phyloP scores from a whole-genome alignment of 768 basidiomycete genomes.

The Amanita pseudoporphyria region DNA sequence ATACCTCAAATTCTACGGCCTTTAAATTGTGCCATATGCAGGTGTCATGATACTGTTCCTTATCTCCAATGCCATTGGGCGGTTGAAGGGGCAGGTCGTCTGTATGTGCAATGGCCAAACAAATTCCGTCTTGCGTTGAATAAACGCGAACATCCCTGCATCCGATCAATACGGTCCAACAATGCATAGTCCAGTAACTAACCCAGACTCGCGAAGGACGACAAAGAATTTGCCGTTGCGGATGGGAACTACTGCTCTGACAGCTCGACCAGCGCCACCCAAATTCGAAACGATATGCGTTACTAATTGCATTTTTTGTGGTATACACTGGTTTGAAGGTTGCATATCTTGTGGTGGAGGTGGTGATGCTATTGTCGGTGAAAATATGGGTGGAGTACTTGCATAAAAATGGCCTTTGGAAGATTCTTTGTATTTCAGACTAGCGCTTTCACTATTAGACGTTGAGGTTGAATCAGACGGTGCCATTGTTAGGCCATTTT shows the following conservation, averaged over 20 bases:
- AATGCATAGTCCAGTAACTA: constrained; percentile 12
- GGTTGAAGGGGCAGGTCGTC: constrained; percentile 1
- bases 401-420: constrained; percentile 37
- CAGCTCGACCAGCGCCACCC: constrained; percentile 26
- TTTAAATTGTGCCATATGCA: constrained; percentile 37
- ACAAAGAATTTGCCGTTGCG: constrained; percentile 33
- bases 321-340: neutral
- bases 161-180: constrained; percentile 1
- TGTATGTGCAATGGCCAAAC: constrained; percentile 16
- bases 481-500: constrained; percentile 15
- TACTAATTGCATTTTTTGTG: neutral
- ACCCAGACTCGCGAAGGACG: constrained; percentile 62
- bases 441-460: constrained; percentile 17
- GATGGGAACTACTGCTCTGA: constrained; percentile 38
- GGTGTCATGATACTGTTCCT: constrained; percentile 21
- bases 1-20: constrained; percentile 29
- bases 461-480: constrained; percentile 14
- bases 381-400: constrained; percentile 32
- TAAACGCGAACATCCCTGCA: constrained; percentile 46
- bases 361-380: constrained; percentile 28
- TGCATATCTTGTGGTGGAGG: constrained; percentile 24
- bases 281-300: constrained; percentile 38
- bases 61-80: constrained; percentile 23
- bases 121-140: constrained; percentile 40
- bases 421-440: constrained; percentile 21